Evolutionary conservation across 345 rosid species (phyloP).

Genomic region (Brassica napus): Da-Ae NC_063438.1:22555001-22555500

Average conservation of each 20-base stretch:
- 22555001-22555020: slow-evolving; percentile 73
- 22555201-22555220: slow-evolving; percentile 19
- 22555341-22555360: no score
- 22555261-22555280: slow-evolving; percentile 32
- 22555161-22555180: slow-evolving; percentile 38
- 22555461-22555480: no score
- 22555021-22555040: slow-evolving; percentile 44
- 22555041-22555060: slow-evolving; percentile 48
- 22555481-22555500: no score
- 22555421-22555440: no score
- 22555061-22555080: not conserved
- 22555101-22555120: no score
- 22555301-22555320: not conserved
- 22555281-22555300: not conserved
- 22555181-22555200: slow-evolving; percentile 24
- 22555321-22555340: no score
- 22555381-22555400: no score
- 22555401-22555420: no score
- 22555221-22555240: slow-evolving; percentile 24
- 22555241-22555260: slow-evolving; percentile 21
- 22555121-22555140: not conserved
- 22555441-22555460: no score
- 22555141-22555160: slow-evolving; percentile 26
- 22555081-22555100: not conserved
- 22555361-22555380: no score